phyloP scores from a whole-genome alignment of 192 early-diverging fungal species.

The Gonapodya prolifera region DNA sequence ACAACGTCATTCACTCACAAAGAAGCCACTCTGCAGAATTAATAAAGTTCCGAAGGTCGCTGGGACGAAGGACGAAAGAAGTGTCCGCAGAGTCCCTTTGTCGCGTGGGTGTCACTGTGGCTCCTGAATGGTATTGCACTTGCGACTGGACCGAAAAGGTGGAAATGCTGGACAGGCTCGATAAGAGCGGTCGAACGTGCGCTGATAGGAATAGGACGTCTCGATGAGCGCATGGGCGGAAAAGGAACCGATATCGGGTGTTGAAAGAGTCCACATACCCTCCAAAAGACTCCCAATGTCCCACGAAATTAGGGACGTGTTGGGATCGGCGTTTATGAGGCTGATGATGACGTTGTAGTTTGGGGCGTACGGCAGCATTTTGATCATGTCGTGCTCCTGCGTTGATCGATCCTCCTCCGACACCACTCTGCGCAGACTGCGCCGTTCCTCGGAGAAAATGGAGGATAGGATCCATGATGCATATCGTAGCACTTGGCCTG shows the following conservation, averaged over 20 bases:
- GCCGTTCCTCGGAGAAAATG: slow-evolving; percentile 7
- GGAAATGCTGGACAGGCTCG: slow-evolving; percentile 50
- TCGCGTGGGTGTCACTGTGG: slow-evolving; percentile 53
- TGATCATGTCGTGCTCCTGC: slow-evolving; percentile 20
- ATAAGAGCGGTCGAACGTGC: slow-evolving; percentile 61
- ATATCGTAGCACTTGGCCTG: slow-evolving; percentile 2
- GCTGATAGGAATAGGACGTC: slow-evolving; percentile 13
- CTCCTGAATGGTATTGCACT: slow-evolving; percentile 69
- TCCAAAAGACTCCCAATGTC: slow-evolving; percentile 60
- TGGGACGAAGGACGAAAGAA: slow-evolving; percentile 42
- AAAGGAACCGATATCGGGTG: slow-evolving; percentile 7
- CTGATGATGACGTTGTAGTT: slow-evolving; percentile 77
- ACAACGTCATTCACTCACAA: slow-evolving; percentile 26
- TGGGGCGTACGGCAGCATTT: slow-evolving; percentile 71
- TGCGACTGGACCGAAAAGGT: slow-evolving; percentile 70
- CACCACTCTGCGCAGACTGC: neutral
- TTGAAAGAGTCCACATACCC: slow-evolving; percentile 18
- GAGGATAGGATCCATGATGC: neutral
- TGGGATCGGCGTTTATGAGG: slow-evolving; percentile 67
- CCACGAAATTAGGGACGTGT: slow-evolving; percentile 58
- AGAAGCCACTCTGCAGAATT: slow-evolving; percentile 96
- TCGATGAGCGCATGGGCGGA: neutral
- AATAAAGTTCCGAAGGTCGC: slow-evolving; percentile 76
- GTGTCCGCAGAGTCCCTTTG: slow-evolving; percentile 20
- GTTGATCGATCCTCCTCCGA: slow-evolving; percentile 1